Evolutionary conservation across 2,329 filamentous ascomycete genomes (phyloP).

Genomic region (Metarhizium brunneum): DNA sequence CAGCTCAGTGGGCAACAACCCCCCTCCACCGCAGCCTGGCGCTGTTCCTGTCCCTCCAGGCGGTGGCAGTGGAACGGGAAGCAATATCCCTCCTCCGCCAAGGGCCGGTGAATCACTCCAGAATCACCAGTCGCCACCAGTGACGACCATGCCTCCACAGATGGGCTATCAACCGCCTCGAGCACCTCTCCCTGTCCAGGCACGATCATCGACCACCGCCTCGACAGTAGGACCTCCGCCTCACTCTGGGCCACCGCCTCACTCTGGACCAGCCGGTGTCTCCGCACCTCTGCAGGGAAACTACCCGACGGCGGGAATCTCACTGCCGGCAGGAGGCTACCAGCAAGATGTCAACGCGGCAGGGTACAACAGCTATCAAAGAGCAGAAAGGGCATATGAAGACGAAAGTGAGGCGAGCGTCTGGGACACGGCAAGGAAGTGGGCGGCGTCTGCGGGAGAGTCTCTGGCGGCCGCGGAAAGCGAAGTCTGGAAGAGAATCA

Average conservation of each 20-base stretch:
- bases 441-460: constrained; percentile 46
- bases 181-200: constrained; percentile 30
- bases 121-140: constrained; percentile 19
- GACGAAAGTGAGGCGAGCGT: constrained; percentile 31
- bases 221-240: constrained; percentile 22
- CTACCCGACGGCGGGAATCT: constrained; percentile 20
- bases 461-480: constrained; percentile 49
- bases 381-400: constrained; percentile 25
- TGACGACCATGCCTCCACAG: constrained; percentile 30
- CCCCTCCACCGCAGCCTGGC: constrained; percentile 49
- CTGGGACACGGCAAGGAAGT: constrained; percentile 48
- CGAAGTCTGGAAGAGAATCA: constrained; percentile 55
- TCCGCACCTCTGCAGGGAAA: constrained; percentile 17
- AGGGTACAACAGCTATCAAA: constrained; percentile 40
- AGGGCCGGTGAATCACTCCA: constrained; percentile 36
- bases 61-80: constrained; percentile 4
- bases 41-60: constrained; percentile 36
- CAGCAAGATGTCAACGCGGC: constrained; percentile 45
- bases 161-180: constrained; percentile 42
- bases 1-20: constrained; percentile 21
- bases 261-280: constrained; percentile 12
- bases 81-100: constrained; percentile 39
- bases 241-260: constrained; percentile 16
- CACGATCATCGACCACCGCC: constrained; percentile 36
- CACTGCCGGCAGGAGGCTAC: constrained; percentile 43